Base-by-base conservation (phyloP, 2,329 filamentous ascomycete species). In the Dothistroma pini region DNA sequence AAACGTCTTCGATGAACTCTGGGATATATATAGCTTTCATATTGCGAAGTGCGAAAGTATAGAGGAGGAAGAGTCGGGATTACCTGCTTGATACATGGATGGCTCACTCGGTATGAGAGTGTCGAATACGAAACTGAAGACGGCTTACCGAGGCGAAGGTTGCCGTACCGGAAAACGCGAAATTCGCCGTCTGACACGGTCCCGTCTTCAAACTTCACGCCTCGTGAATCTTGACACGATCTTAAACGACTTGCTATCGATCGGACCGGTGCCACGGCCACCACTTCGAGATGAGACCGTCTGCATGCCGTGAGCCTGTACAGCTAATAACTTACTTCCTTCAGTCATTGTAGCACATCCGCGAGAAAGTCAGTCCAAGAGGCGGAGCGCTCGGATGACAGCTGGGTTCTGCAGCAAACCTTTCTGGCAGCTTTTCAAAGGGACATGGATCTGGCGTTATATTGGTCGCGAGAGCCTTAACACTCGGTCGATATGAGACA, bases 11-110 rank as follows among this genome's bases (percentile, higher is more conserved):
- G 52, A 73, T 66, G 65, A 75, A 79, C 50, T 73, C 58, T 12
- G 73, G 67, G 54, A 79, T 72, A 32, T 71, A 68, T 22, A 80
- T 75, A 41, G 78, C 76, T 68, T 78, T 75, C 77, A 80, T 80
- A n/a, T 57, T 60, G 41, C 41, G 35, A 50, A n/a, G 41, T 44
- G n/a, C 14, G 41, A 44, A 41, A 44, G 41, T 19, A 44, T 44
- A n/a, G 2, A 14, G 14, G 10, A 44, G n/a, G 14, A 44, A 2
- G 38, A 44, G 7, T 44, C 16, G 38, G 12, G 16, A 6, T 51
- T 29, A 51, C 48, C 48, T 51, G 6, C n/a, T 9, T 9, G 16
- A 8, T n/a, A 44, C 41, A 44, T 44, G 41, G 41, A 44, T n/a
- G 41, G 14, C 41, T 44, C n/a, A 44, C 41, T 44, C 41, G 41